Base-by-base conservation (phyloP, 129 eudicot genomes). In the Rutidosis leptorrhynchoides region DNA sequence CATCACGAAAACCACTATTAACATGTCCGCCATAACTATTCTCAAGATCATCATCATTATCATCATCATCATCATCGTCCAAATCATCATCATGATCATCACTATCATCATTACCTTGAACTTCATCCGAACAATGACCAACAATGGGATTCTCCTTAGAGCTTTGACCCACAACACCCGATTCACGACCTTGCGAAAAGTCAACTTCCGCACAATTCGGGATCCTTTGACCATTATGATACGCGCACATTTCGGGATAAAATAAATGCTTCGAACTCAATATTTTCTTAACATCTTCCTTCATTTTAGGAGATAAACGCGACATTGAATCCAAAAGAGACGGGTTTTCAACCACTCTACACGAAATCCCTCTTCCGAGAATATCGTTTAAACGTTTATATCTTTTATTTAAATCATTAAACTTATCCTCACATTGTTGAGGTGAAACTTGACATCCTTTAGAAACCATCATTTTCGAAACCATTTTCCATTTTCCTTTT, bases 371-470 rank as follows among this genome's bases (percentile, higher is more conserved):
- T 71, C 88, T 65, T 22, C 95, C 95, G 11, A 87, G 84, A 69
- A 87, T 87, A 66, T 87, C 95, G 49, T 87, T 87, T 57, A 87
- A 76, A 53, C 88, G 80, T 56, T 87, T 87, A 22, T 87, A 84
- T 28, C 90, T 66, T 78, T 87, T 87, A 42, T 87, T 87, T 69
- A 87, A 75, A 72, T 87, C 90, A 20, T 87, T 87, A 9, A 87
- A 87, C 78, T 87, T 87, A 48, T 87, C 95, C 71, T 87, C 95
- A 40, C 95, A 87, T 46, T 87, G 95, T 25, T 87, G 95, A 16
- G 95, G 95, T 2, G 95, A 87, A 65, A 83, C 95, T 58, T 61
- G 62, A 70, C 80, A 84, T 3, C 88, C 90, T 65, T 80, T 84
- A 14, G 73, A 53, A 28, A 78, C 79, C 90, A 87, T 82, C 3